Evolutionary conservation across 1,284 basidiomycete species (phyloP).

Genomic region (Naganishia albida): DNA sequence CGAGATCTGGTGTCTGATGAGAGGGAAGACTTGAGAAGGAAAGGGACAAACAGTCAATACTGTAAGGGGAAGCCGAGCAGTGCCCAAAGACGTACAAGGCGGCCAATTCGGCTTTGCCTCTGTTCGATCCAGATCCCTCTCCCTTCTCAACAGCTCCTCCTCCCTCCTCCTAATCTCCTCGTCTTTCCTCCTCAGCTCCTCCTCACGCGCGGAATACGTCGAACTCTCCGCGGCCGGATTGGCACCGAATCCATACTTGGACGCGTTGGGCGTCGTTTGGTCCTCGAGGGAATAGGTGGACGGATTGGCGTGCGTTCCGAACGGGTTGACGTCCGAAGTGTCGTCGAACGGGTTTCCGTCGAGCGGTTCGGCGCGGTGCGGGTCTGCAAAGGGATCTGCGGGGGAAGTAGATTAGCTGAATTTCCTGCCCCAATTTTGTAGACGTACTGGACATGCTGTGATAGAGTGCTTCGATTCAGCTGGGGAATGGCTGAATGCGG

Average conservation of each 20-base stretch:
- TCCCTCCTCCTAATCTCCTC: conserved; percentile 44
- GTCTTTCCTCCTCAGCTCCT: conserved; percentile 44
- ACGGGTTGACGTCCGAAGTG: conserved; percentile 43
- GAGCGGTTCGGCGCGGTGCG: conserved; percentile 36
- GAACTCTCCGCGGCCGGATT: conserved; percentile 32
- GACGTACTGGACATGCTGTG: conserved; percentile 27
- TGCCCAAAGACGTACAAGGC: conserved; percentile 44
- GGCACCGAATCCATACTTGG: conserved; percentile 35
- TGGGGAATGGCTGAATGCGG: not conserved
- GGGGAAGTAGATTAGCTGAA: not conserved
- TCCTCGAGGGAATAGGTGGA: conserved; percentile 48
- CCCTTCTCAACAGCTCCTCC: conserved; percentile 40
- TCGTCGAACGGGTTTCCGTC: conserved; percentile 48
- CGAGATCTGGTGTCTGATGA: conserved; percentile 88
- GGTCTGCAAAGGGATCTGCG: conserved; percentile 45
- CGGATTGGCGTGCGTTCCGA: conserved; percentile 42
- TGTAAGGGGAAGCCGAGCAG: no score
- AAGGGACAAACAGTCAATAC: not conserved
- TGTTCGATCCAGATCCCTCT: conserved; percentile 38
- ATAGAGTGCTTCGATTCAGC: not conserved
- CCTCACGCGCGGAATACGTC: conserved; percentile 33
- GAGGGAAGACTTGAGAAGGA: conserved; percentile 67
- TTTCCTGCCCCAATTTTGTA: not conserved
- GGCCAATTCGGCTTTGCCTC: conserved; percentile 53
- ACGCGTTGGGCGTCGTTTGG: conserved; percentile 29